Evolutionary conservation across 495 filamentous ascomycete genomes (phyloP), one percentile per base, ranked within the genome.

Genomic region (Penicillium goetzii): DNA sequence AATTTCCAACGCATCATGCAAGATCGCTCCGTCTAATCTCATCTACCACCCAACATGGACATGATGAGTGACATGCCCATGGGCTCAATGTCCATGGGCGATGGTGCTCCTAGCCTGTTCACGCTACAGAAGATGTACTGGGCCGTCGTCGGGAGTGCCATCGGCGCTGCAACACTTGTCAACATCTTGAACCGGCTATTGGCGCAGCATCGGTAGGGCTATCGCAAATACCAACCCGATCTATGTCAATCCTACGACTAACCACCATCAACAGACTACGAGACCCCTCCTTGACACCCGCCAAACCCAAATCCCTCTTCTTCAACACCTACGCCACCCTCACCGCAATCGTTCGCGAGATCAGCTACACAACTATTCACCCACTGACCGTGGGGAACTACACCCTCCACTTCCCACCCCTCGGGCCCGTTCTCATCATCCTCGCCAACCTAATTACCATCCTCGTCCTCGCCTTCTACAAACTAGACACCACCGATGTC

Each of bases 321-420:
- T 75, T 85, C 55, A 76, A 81, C 33, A 47, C 69, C 49, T 88
- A 85, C 78, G 90, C 90, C 11, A 92, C 91, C 1, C 61, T 84
- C 28, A 90, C 89, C 36, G 91, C 91, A 2, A 77, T 89, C 30
- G 67, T 75, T 21, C 85, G 91, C 61, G 91, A 95, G 73, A 77
- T 84, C 36, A 83, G 82, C 69, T 86, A 90, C 68, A 88, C 85
- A 10, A 85, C 89, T 12, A 56, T 78, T 56, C 75, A 83, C 34
- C 84, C 86, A 58, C 63, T 90, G 55, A 78, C 80, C 3, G 50
- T 86, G 7, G 73, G 79, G 26, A 69, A 77, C n/a, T 68, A 62
- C 15, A 70, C 64, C 6, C 80, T 65, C 86, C 88, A 47, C 82
- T 87, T 59, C 38, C 68, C 74, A n/a, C 72, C 74, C 3, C 65